Conservation (phyloP, 768 basidiomycete genomes). For the Termitomyces sp. region DNA sequence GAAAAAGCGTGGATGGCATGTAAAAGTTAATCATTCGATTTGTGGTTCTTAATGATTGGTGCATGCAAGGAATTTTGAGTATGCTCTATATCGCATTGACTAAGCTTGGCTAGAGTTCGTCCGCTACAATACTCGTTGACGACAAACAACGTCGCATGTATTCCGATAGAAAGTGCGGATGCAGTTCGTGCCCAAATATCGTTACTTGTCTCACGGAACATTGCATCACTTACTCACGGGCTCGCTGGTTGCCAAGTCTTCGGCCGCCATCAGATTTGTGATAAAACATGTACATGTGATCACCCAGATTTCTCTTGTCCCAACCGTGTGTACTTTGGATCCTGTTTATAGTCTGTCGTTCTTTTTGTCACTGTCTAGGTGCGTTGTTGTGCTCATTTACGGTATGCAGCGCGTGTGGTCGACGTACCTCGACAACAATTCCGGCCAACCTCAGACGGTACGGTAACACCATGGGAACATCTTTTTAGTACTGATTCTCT, state of each 20-base stretch:
- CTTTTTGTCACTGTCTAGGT: background rate
- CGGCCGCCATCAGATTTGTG: too few species aligned
- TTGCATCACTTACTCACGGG: too few species aligned
- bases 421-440: slow-evolving; percentile 34
- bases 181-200: too few species aligned
- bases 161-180: too few species aligned
- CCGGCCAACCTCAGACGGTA: slow-evolving; percentile 13
- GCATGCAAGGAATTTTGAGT: background rate
- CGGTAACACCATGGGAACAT: slow-evolving; percentile 10
- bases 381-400: background rate
- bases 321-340: background rate
- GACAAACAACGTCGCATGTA: too few species aligned
- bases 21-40: too few species aligned
- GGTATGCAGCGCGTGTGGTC: slow-evolving; percentile 50
- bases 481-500: slow-evolving; percentile 5
- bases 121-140: background rate
- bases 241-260: too few species aligned
- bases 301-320: too few species aligned
- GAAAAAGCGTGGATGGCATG: too few species aligned
- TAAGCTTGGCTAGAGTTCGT: too few species aligned
- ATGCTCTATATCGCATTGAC: background rate
- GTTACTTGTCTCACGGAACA: too few species aligned
- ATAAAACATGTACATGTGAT: too few species aligned
- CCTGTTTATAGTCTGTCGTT: background rate
- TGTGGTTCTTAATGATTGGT: background rate